phyloP scores from a whole-genome alignment of 1,284 basidiomycete species.

The Ceratobasidium sp. region DNA sequence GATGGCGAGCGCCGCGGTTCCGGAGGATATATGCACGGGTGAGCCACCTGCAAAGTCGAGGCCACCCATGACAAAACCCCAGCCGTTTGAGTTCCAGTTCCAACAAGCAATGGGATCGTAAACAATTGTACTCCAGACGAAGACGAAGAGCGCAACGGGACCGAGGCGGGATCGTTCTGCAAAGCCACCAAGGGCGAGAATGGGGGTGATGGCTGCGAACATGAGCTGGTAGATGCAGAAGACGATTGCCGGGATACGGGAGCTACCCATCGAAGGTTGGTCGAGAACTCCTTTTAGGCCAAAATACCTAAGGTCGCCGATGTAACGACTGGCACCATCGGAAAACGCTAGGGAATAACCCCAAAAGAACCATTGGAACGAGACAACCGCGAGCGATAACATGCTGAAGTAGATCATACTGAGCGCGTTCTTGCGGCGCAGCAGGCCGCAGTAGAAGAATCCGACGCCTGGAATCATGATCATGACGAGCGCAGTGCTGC shows the following conservation, averaged over 20 bases:
- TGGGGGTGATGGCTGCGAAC: slow-evolving; percentile 84
- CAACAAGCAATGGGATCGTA: slow-evolving; percentile 95
- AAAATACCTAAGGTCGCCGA: slow-evolving; percentile 69
- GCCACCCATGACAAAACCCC: slow-evolving; percentile 83
- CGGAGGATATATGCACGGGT: slow-evolving; percentile 93
- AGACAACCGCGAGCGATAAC: slow-evolving; percentile 63
- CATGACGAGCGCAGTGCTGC: slow-evolving; percentile 62
- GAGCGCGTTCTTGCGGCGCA: slow-evolving; percentile 68
- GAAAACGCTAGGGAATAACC: slow-evolving; percentile 60
- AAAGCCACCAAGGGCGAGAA: slow-evolving; percentile 89
- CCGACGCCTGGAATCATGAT: slow-evolving; percentile 67
- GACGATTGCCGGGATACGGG: slow-evolving; percentile 82
- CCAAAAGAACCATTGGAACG: slow-evolving; percentile 59
- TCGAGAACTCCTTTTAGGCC: slow-evolving; percentile 85
- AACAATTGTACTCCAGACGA: slow-evolving; percentile 92
- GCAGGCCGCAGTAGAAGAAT: slow-evolving; percentile 68
- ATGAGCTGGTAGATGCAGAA: slow-evolving; percentile 92
- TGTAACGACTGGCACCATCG: slow-evolving; percentile 51
- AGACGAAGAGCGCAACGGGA: slow-evolving; percentile 89
- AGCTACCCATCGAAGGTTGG: slow-evolving; percentile 78
- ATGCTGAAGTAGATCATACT: slow-evolving; percentile 68
- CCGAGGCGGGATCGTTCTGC: slow-evolving; percentile 92
- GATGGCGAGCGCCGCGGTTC: slow-evolving; percentile 91
- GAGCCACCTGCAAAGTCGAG: slow-evolving; percentile 95
- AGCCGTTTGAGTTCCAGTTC: slow-evolving; percentile 94